Percentiles rank a stretch among this genome's conserved stretches.
phyloP scores from a whole-genome alignment of 2,329 filamentous ascomycete species.

The Ophiocordyceps camponoti-leonardi region DNA sequence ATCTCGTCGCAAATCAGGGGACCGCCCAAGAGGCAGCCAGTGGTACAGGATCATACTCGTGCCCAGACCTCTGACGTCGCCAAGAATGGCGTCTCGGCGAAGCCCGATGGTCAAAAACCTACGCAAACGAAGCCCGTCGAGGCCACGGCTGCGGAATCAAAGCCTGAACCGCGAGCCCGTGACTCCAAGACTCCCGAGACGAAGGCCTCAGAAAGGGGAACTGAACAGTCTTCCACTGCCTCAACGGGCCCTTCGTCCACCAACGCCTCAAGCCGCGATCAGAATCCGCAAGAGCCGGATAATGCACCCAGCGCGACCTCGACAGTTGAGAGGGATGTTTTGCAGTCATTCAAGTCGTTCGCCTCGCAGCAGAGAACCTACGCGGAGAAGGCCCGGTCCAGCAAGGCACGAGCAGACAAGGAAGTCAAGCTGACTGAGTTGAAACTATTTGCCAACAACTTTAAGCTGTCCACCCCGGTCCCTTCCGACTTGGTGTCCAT shows the following conservation, averaged over 20 bases:
- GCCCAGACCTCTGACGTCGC: conserved; percentile 8
- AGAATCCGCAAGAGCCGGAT: conserved; percentile 21
- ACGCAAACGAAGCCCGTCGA: conserved; percentile 13
- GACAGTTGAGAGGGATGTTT: conserved; percentile 44
- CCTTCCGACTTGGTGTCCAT: conserved; percentile 85
- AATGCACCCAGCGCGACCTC: conserved; percentile 25
- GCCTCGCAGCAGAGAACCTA: conserved; percentile 37
- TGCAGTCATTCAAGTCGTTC: conserved; percentile 47
- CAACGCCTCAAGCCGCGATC: conserved; percentile 19
- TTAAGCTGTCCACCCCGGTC: conserved; percentile 87
- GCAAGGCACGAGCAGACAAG: conserved; percentile 57
- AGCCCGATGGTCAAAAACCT: conserved; percentile 10
- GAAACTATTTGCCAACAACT: conserved; percentile 85
- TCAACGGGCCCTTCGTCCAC: conserved; percentile 15
- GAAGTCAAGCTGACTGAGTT: conserved; percentile 85
- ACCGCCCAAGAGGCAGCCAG: conserved; percentile 19
- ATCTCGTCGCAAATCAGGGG: conserved; percentile 66
- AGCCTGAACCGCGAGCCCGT: conserved; percentile 4
- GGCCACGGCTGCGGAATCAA: conserved; percentile 15
- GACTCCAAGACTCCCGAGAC: conserved; percentile 15
- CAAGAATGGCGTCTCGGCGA: conserved; percentile 14
- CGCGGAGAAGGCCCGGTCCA: conserved; percentile 37
- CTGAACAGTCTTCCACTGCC: conserved; percentile 6
- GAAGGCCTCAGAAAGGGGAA: conserved; percentile 11
- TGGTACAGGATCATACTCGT: conserved; percentile 8